Evolutionary conservation across 1,284 basidiomycete species (phyloP).

Genomic region (Coniferiporia weirii): DNA sequence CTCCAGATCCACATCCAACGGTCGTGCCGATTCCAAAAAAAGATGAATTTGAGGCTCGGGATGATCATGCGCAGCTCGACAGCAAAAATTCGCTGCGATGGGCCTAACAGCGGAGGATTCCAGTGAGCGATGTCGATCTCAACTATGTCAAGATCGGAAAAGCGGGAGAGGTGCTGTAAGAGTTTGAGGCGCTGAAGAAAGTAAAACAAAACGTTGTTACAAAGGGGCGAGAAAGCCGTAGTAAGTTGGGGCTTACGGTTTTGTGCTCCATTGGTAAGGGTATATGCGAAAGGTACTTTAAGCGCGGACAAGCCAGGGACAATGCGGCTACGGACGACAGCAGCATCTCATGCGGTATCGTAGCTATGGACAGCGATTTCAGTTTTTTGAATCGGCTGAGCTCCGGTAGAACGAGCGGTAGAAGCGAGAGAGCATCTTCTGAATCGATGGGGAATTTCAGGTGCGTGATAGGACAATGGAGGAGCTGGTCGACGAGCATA

Average conservation of each 20-base stretch:
- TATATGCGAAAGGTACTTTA: conserved; percentile 13
- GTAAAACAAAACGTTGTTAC: background rate
- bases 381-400: conserved; percentile 11
- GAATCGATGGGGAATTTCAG: conserved; percentile 13
- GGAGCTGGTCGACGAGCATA: conserved; percentile 9
- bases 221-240: background rate
- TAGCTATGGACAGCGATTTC: conserved; percentile 4
- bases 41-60: conserved; percentile 1
- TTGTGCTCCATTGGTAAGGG: conserved; percentile 10
- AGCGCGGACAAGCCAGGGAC: conserved; percentile 9
- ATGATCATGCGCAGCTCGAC: conserved; percentile 10
- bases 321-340: conserved; percentile 2
- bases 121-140: conserved; percentile 17
- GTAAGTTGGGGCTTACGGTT: background rate
- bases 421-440: conserved; percentile 13
- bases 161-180: conserved; percentile 5
- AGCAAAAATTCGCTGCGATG: conserved; percentile 13
- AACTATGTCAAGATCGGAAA: conserved; percentile 5
- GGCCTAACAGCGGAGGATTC: conserved; percentile 2
- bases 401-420: conserved; percentile 12
- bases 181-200: conserved; percentile 4
- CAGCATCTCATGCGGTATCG: conserved; percentile 5
- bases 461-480: conserved; percentile 14
- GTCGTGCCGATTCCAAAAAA: conserved; percentile 13
- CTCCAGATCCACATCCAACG: conserved; percentile 13